Base-by-base conservation (phyloP, 108 stramenopile species). In the Skeletonema grethae region DNA sequence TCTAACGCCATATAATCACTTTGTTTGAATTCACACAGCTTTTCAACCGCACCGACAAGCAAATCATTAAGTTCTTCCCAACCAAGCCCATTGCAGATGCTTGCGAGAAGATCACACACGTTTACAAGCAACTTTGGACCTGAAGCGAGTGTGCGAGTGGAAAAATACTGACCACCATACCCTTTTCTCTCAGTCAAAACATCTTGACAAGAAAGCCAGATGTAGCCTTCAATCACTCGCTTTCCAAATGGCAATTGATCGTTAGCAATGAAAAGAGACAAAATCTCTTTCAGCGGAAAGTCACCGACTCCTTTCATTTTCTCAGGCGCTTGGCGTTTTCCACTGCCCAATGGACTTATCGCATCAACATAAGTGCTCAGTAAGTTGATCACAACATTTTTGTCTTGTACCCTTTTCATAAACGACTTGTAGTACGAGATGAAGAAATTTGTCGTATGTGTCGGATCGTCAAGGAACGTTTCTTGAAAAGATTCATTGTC, bases 41-140 rank as follows among this genome's bases (percentile, higher is more conserved):
- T 64, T 20, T 64, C 7, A 2, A 64, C 63, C 12, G 63, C 38
- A 5, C 43, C 63, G 10, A 28, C 63, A 20, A 64, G 43, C 12
- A 64, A 39, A 30, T 22, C 30, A 32, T 43, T 43, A 20, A 64
- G 28, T 6, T 9, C 16, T 1, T 39, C 28, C 63, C 63, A 64
- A 20, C 63, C 63, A 43, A 64, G 25, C 25, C 0, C 38, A 20
- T 64, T 36, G 39, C 63, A 64, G n/a, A 38, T 7, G 43, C 15
- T n/a, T 3, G 15, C 15, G 2, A 45, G 43, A 45, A 1, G 32
- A 34, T 34, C 32, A 34, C 7, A 34, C 6, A 34, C 15, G 3
- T 10, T n/a, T 15, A 2, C 43, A 12, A 45, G 15, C 12, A 45
- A 15, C 15, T 12, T 45, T 11, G 43, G 43, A 45, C 43, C 43